These are phyloP conservation scores for Metschnikowia continentalis DNA, from an alignment of 805 yeast species.

Conservation along the genomic window DNA sequence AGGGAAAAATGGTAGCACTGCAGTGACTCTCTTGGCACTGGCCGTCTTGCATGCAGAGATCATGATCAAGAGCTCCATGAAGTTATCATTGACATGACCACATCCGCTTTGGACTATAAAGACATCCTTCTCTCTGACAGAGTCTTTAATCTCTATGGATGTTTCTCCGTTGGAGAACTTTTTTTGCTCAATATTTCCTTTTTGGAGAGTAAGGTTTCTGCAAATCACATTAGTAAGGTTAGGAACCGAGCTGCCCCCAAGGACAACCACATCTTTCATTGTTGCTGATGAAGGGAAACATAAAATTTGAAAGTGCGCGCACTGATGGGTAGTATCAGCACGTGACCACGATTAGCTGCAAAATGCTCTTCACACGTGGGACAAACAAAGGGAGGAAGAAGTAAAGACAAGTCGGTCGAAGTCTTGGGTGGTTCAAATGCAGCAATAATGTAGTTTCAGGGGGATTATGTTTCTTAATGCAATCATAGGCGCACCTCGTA, in stretches of 20 bases:
- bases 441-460: too few relatives aligned
- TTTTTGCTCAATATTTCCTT: constrained; percentile 60
- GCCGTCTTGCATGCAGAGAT: constrained; percentile 93
- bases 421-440: too few relatives aligned
- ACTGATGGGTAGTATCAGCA: not conserved
- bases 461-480: too few relatives aligned
- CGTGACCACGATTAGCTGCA: constrained; percentile 2
- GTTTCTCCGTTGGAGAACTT: constrained; percentile 90
- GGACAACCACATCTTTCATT: constrained; percentile 81
- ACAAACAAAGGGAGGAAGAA: not conserved
- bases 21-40: constrained; percentile 83
- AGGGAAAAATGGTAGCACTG: constrained; percentile 89
- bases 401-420: too few relatives aligned
- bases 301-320: constrained; percentile 3
- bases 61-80: constrained; percentile 76
- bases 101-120: constrained; percentile 85
- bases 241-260: constrained; percentile 91
- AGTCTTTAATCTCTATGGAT: constrained; percentile 75
- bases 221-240: constrained; percentile 72
- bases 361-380: not conserved
- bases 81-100: constrained; percentile 83
- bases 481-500: constrained; percentile 61
- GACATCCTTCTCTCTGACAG: constrained; percentile 95
- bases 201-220: constrained; percentile 66
- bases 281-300: not conserved